Evolutionary conservation across 805 yeast species (phyloP).

Genomic region (Kazachstania taianensis): DNA sequence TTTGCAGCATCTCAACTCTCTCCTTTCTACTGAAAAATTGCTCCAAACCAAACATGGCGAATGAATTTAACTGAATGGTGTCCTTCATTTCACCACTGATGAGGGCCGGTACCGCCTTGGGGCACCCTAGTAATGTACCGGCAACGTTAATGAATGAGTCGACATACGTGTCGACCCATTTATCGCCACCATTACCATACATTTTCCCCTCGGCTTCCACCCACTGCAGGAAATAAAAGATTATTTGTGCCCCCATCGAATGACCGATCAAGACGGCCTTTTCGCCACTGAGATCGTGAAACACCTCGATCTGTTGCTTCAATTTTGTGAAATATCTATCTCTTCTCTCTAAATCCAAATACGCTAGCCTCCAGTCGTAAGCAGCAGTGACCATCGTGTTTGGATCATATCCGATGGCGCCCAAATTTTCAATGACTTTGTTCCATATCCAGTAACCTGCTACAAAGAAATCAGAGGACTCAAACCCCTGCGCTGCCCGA

Average conservation of each 20-base stretch:
- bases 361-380: conserved; percentile 93
- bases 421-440: conserved; percentile 85
- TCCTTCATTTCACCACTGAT: conserved; percentile 98
- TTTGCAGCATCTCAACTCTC: conserved; percentile 71
- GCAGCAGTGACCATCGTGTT: conserved; percentile 84
- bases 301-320: conserved; percentile 61
- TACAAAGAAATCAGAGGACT: conserved; percentile 91
- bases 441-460: conserved; percentile 99
- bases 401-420: conserved; percentile 90
- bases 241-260: conserved; percentile 93
- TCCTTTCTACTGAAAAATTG: conserved; percentile 86
- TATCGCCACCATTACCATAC: conserved; percentile 84
- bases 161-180: conserved; percentile 80
- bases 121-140: conserved; percentile 89
- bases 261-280: conserved; percentile 79
- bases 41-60: conserved; percentile 91
- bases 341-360: conserved; percentile 75
- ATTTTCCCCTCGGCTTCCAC: conserved; percentile 76
- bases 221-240: conserved; percentile 89
- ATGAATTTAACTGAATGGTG: conserved; percentile 84
- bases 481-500: conserved; percentile 92
- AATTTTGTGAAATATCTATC: conserved; percentile 78
- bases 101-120: conserved; percentile 84
- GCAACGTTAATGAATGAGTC: conserved; percentile 78
- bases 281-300: conserved; percentile 40